Percentiles rank a stretch among this genome's conserved stretches.
Conservation (phyloP, 2,329 filamentous ascomycete genomes). For the Calonectria pseudoreteaudii region DNA sequence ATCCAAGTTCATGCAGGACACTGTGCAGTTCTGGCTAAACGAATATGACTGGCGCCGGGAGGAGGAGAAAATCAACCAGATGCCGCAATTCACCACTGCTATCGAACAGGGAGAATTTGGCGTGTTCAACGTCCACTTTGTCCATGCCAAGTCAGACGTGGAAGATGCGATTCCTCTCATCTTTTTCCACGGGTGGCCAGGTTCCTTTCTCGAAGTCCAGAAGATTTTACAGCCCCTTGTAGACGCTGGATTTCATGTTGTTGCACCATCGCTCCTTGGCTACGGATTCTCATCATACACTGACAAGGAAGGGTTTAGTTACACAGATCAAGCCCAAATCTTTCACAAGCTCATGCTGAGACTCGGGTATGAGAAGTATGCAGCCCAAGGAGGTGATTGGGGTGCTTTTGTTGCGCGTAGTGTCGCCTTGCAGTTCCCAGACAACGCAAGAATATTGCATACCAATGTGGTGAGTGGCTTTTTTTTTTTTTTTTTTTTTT, state of each 20-base stretch:
- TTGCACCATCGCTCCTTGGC: constrained; percentile 20
- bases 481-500: too few species aligned
- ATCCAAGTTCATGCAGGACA: neutral
- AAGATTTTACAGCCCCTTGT: constrained; percentile 17
- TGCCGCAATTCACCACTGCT: constrained; percentile 65
- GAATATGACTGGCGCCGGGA: constrained; percentile 69
- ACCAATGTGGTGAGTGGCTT: constrained; percentile 14
- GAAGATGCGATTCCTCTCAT: constrained; percentile 69
- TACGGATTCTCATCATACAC: constrained; percentile 22
- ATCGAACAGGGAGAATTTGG: constrained; percentile 67
- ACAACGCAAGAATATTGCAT: constrained; percentile 14
- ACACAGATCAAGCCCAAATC: constrained; percentile 13
- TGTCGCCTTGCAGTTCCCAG: constrained; percentile 15
- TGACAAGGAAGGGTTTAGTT: constrained; percentile 1
- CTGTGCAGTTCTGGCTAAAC: constrained; percentile 40
- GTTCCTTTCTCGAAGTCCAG: constrained; percentile 19
- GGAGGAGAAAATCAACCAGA: constrained; percentile 65
- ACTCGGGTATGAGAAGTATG: constrained; percentile 23
- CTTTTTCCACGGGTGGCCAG: constrained; percentile 52
- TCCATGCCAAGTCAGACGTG: constrained; percentile 64
- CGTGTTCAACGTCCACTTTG: constrained; percentile 69
- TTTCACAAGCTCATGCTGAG: constrained; percentile 26
- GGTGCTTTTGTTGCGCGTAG: constrained; percentile 13
- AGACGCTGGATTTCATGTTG: constrained; percentile 18
- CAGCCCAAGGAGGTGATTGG: constrained; percentile 23